Evolutionary conservation across 2,329 filamentous ascomycete genomes (phyloP).

Genomic region (Cercospora canescens): DNA sequence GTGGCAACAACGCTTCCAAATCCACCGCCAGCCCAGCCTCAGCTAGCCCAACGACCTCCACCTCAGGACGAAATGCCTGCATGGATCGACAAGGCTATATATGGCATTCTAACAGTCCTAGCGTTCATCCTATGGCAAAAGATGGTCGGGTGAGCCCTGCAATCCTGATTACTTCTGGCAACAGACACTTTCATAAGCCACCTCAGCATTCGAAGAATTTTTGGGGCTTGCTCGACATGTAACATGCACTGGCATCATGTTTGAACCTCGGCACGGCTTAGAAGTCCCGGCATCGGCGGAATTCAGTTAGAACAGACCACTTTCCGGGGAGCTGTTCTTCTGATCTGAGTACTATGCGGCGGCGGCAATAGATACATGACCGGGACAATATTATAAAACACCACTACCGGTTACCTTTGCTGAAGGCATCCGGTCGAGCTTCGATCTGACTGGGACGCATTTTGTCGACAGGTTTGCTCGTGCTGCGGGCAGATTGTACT

Average conservation of each 20-base stretch:
- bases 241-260: neutral
- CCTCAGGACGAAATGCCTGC: conserved; percentile 57
- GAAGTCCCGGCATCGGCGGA: neutral
- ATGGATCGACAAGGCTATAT: conserved; percentile 82
- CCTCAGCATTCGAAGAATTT: neutral
- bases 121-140: conserved; percentile 61
- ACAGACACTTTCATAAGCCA: neutral
- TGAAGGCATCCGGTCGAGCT: neutral
- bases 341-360: neutral
- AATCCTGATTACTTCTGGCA: neutral
- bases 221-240: neutral
- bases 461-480: neutral
- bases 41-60: conserved; percentile 14
- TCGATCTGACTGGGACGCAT: neutral
- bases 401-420: neutral
- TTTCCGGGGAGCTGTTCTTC: neutral
- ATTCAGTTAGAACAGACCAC: neutral
- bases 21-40: conserved; percentile 15
- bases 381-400: neutral
- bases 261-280: neutral
- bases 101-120: conserved; percentile 68
- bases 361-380: neutral
- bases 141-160: conserved; percentile 13
- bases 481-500: neutral
- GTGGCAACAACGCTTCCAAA: conserved; percentile 19